Evolutionary conservation across 176 grass and related monocot genomes (phyloP), one percentile per base, ranked within the genome.

Genomic region (Juncus effusus): DNA sequence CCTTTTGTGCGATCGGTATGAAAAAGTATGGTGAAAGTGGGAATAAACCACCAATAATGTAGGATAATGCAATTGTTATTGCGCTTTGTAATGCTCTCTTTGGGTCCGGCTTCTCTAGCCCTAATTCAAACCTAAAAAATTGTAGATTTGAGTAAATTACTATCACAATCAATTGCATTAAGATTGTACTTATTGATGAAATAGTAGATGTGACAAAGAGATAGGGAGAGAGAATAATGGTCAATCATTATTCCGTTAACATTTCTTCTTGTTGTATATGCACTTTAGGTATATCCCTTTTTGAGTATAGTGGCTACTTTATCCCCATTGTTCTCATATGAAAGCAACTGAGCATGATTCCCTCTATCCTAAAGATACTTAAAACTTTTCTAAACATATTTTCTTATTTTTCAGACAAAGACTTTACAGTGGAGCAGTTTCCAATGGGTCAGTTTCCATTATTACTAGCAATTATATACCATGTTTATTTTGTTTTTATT

Each of bases 11-110:
- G 10, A 57, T 77, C 66, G 78, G 61, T 51, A 95, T 67, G 75
- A 90, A 95, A 59, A 87, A 66, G 72, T 95, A 90, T 36, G 83
- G 91, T n/a, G 86, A 50, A 54, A 95, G 91, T 61, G 91, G 91
- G 63, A 95, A 78, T 72, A 90, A 54, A 50, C 86, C 91, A 6
- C 91, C 91, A 0, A 95, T 78, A 9, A 87, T 63, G 13, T 95
- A 95, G 35, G 86, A 81, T 39, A 95, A 8, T 0, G 81, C 83
- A 4, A 95, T 95, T 52, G 86, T 95, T 10, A 87, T 60, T 54
- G 86, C 90, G 13, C 91, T 95, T 36, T 95, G 83, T 10, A 90
- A 42, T 7, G 83, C 91, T 76, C 86, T 90, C 82, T 71, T 87
- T 11, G 91, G 86, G 6, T 90, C 86, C 0, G 91, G 86, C 51